These are phyloP conservation scores for Hamigera avellanea DNA, from an alignment of 495 filamentous ascomycete genomes.

Conservation along the genomic window DNA sequence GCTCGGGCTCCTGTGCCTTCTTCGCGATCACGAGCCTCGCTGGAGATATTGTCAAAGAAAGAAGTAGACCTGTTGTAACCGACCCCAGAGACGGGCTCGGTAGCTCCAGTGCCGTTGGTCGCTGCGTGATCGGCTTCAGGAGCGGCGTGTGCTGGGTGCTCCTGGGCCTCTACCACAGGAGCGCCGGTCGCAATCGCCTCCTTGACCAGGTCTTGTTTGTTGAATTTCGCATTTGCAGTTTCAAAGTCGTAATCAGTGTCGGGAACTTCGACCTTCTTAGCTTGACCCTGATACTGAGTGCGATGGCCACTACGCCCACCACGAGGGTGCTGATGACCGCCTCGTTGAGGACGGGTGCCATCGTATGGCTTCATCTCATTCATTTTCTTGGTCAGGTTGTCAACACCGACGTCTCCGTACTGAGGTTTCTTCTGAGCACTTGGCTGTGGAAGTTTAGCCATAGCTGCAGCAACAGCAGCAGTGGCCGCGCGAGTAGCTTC, in stretches of 20 bases:
- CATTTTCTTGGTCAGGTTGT: slow-evolving; percentile 74
- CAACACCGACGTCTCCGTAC: slow-evolving; percentile 42
- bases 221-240: slow-evolving; percentile 90
- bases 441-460: slow-evolving; percentile 63
- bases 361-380: slow-evolving; percentile 72
- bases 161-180: slow-evolving; percentile 45
- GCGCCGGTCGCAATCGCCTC: slow-evolving; percentile 74
- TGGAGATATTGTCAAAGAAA: slow-evolving; percentile 98
- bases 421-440: slow-evolving; percentile 31
- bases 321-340: slow-evolving; percentile 35
- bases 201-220: slow-evolving; percentile 90
- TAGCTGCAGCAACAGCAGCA: slow-evolving; percentile 77
- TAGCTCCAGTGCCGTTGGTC: slow-evolving; percentile 21
- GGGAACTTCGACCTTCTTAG: slow-evolving; percentile 74
- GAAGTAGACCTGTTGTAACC: slow-evolving; percentile 72
- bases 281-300: slow-evolving; percentile 36
- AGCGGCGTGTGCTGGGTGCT: slow-evolving; percentile 19
- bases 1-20: slow-evolving; percentile 52
- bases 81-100: slow-evolving; percentile 20
- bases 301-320: slow-evolving; percentile 47
- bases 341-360: slow-evolving; percentile 35
- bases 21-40: slow-evolving; percentile 81
- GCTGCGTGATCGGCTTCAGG: slow-evolving; percentile 17
- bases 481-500: slow-evolving; percentile 76
- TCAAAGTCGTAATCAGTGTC: slow-evolving; percentile 88